Conservation (phyloP, 2,329 filamentous ascomycete genomes). For the Colletotrichum shisoi region DNA sequence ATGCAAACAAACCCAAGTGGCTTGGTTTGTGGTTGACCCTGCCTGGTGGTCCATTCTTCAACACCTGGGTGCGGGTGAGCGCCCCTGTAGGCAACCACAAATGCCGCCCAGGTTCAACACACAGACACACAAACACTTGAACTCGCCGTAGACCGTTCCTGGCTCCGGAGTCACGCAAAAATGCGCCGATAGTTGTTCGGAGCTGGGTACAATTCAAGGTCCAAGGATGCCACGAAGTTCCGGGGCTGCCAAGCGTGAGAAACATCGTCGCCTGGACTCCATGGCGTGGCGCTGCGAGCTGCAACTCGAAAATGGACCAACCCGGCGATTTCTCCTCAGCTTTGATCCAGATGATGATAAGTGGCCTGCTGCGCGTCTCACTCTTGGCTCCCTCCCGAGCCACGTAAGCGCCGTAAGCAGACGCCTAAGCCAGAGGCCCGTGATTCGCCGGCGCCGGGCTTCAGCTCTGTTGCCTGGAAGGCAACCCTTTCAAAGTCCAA, state of each 20-base stretch:
- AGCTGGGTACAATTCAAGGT: too few species aligned
- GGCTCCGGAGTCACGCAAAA: too few species aligned
- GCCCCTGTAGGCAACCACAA: too few species aligned
- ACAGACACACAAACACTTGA: too few species aligned
- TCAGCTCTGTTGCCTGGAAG: conserved; percentile 33
- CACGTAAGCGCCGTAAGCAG: conserved; percentile 38
- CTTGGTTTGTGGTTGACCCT: too few species aligned
- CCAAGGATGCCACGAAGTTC: not conserved
- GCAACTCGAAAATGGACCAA: not conserved
- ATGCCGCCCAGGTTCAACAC: too few species aligned
- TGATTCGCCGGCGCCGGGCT: conserved; percentile 16
- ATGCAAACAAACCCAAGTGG: too few species aligned
- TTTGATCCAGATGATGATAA: not conserved
- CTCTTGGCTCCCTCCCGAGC: conserved; percentile 29
- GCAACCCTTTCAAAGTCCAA: not conserved
- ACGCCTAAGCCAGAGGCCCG: not conserved
- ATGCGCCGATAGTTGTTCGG: too few species aligned
- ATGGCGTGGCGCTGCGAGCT: not conserved
- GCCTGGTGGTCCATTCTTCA: too few species aligned
- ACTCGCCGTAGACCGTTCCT: too few species aligned
- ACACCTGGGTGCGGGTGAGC: too few species aligned
- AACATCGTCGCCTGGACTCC: not conserved
- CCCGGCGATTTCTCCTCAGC: not conserved
- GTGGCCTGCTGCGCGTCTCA: conserved; percentile 9
- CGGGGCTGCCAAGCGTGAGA: not conserved